These are phyloP conservation scores for Cladorrhinum sp. DNA, from an alignment of 2,329 filamentous ascomycete species.

Conservation along the genomic window DNA sequence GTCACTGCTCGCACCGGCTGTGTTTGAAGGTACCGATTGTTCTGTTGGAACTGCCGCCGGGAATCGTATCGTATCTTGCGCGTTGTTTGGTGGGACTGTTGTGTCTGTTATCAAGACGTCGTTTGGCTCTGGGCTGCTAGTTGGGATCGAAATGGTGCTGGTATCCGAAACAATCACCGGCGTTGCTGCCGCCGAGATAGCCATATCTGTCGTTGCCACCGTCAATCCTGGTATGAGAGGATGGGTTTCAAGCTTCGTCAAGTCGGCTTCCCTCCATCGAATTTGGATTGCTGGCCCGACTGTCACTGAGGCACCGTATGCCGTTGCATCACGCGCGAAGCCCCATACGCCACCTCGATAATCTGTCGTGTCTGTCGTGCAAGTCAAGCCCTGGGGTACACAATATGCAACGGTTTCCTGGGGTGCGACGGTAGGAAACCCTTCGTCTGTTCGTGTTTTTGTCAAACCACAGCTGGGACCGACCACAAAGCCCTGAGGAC, in stretches of 20 bases:
- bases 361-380: conserved; percentile 41
- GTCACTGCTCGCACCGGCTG: background rate
- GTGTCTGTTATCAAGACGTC: conserved; percentile 7
- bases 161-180: background rate
- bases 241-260: conserved; percentile 36
- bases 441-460: conserved; percentile 29
- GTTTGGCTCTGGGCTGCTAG: background rate
- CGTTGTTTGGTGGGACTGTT: background rate
- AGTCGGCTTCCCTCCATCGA: conserved; percentile 36
- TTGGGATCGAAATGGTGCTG: conserved; percentile 2
- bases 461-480: conserved; percentile 32
- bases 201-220: conserved; percentile 17
- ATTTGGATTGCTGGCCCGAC: conserved; percentile 40
- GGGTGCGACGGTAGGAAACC: conserved; percentile 31
- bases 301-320: conserved; percentile 25
- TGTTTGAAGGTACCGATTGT: background rate
- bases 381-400: conserved; percentile 36
- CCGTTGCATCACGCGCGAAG: conserved; percentile 26
- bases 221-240: conserved; percentile 35
- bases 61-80: background rate
- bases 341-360: conserved; percentile 41
- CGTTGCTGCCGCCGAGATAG: conserved; percentile 1
- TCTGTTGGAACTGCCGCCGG: background rate
- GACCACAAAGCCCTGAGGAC: conserved; percentile 37
- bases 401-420: conserved; percentile 35